Evolutionary conservation across 306 rosid genomes (phyloP).

Genomic region (Prunus campanulata): DNA sequence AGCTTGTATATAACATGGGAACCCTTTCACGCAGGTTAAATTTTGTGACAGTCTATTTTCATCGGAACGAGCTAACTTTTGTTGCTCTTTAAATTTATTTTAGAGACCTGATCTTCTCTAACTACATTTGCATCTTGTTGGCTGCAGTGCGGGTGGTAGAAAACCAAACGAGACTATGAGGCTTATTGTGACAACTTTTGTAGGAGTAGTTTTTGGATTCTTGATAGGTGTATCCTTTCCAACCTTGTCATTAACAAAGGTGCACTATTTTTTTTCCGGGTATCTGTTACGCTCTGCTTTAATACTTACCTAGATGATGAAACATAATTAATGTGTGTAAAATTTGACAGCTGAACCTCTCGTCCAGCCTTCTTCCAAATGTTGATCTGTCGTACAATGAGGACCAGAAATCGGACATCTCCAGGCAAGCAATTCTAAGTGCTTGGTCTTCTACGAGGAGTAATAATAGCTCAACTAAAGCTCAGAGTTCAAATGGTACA

Average conservation of each 20-base stretch:
- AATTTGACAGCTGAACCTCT: slow-evolving; percentile 69
- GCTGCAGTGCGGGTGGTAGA: slow-evolving; percentile 61
- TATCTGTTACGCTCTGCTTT: neutral
- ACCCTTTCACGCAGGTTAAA: slow-evolving; percentile 71
- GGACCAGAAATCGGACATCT: slow-evolving; percentile 36
- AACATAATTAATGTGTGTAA: slow-evolving; percentile 9
- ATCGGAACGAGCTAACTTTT: neutral
- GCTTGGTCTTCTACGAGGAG: slow-evolving; percentile 37
- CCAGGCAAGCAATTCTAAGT: slow-evolving; percentile 30
- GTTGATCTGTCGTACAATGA: slow-evolving; percentile 49
- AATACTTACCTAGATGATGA: slow-evolving; percentile 19
- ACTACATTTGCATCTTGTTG: slow-evolving; percentile 32
- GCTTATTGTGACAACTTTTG: slow-evolving; percentile 72
- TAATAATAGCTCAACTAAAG: slow-evolving; percentile 36
- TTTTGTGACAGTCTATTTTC: slow-evolving; percentile 20
- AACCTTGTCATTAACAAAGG: slow-evolving; percentile 76
- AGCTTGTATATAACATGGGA: slow-evolving; percentile 71
- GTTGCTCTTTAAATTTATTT: slow-evolving; percentile 11
- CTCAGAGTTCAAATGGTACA: slow-evolving; percentile 51
- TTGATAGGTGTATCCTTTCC: slow-evolving; percentile 89
- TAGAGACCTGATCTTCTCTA: slow-evolving; percentile 9
- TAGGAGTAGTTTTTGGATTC: slow-evolving; percentile 85
- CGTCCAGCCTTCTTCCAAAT: slow-evolving; percentile 62
- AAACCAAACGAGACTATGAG: slow-evolving; percentile 87
- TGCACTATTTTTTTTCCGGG: slow-evolving; percentile 16